Evolutionary conservation across 1,284 basidiomycete genomes (phyloP).

Genomic region (Anthracocystis panici-leucophaei): DNA sequence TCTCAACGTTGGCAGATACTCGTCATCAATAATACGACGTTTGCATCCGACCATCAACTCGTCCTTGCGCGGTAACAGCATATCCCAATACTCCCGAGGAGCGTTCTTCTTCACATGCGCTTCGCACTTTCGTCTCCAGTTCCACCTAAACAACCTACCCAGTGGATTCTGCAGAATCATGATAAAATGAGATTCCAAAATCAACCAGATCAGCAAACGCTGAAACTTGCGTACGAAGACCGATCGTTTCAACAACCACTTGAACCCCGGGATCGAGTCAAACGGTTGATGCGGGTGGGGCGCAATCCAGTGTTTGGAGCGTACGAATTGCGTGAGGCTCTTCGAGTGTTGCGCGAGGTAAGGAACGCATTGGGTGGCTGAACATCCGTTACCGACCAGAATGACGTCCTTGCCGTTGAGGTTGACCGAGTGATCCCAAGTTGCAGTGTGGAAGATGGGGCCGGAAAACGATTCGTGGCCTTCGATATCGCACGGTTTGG

Average conservation of each 20-base stretch:
- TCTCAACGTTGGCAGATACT: slow-evolving; percentile 59
- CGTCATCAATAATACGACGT: slow-evolving; percentile 63
- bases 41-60: slow-evolving; percentile 65
- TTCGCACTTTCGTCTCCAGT: slow-evolving; percentile 54
- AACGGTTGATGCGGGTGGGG: slow-evolving; percentile 55
- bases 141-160: slow-evolving; percentile 46
- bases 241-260: slow-evolving; percentile 55
- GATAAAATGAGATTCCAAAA: slow-evolving; percentile 60
- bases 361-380: slow-evolving; percentile 63
- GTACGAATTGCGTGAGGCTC: slow-evolving; percentile 60
- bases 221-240: slow-evolving; percentile 53
- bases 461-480: slow-evolving; percentile 65
- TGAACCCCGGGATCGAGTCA: slow-evolving; percentile 52
- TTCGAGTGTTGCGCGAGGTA: slow-evolving; percentile 56
- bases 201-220: slow-evolving; percentile 58
- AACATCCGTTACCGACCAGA: slow-evolving; percentile 68
- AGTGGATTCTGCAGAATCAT: slow-evolving; percentile 49
- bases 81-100: slow-evolving; percentile 63
- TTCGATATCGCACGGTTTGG: slow-evolving; percentile 61
- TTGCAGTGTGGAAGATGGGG: slow-evolving; percentile 68
- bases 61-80: slow-evolving; percentile 56
- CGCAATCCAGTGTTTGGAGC: slow-evolving; percentile 65
- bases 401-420: slow-evolving; percentile 68
- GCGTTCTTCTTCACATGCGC: slow-evolving; percentile 57
- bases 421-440: slow-evolving; percentile 68